Base-by-base conservation (phyloP, 805 yeast species). In the Vanderwaltozyma polyspora region DNA sequence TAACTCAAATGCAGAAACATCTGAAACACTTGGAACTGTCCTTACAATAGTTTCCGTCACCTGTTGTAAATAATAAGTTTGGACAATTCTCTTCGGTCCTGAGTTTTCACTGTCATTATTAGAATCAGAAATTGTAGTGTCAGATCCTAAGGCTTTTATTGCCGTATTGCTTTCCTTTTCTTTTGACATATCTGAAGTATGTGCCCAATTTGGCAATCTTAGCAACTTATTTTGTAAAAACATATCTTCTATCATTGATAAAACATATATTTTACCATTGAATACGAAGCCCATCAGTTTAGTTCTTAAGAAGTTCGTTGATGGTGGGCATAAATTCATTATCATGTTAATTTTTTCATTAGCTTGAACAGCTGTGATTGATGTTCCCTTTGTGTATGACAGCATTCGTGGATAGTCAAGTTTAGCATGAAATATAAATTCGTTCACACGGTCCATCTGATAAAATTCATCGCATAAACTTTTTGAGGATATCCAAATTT, bases 401-500 rank as follows among this genome's bases (percentile, higher is more conserved):
- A 41, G 42, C 62, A 58, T 57, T 30, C 48, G 50, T 14, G 45
- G 36, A 30, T 46, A 57, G 25, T 56, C 57, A 17, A 58, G 24
- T 33, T 43, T 52, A 0, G 63, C 61, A 24, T 49, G 54, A 34
- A 58, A 58, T 1, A 58, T 60, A 41, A 55, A 58, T 16, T 55
- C 58, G 33, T 55, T 58, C 3, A 58, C 55, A 26, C 49, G 48
- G 25, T 52, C 58, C 53, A 58, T 43, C 25, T 57, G 60, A 34
- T 48, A 58, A 35, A 58, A 58, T 36, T 51, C 62, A 34, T 56
- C 95, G 2, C 94, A 78, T 6, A 91, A 60, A 40, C 93, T 81
- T 2, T 89, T 89, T 28, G 93, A 79, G 48, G 87, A 95, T n/a
- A 91, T 82, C 97, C 97, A 91, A 23, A 91, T 78, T 56, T 91